Evolutionary conservation across 1,139 yeast genomes (phyloP).

Genomic region (Saccharomyces pastorianus): DNA sequence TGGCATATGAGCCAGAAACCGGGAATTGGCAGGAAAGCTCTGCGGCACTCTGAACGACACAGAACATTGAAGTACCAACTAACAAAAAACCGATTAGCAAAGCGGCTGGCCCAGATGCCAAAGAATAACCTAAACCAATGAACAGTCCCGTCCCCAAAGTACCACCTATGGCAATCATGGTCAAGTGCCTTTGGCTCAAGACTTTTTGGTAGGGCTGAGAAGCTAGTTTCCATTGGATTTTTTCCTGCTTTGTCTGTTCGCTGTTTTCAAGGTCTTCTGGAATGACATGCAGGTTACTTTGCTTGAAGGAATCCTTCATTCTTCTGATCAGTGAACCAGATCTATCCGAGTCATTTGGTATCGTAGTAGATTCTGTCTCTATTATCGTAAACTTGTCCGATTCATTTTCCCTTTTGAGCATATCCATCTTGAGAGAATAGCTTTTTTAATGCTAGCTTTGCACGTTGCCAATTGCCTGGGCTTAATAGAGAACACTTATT

Average conservation of each 20-base stretch:
- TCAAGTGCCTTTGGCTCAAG: slow-evolving; percentile 57
- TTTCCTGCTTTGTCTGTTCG: slow-evolving; percentile 57
- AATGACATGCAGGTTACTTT: neutral
- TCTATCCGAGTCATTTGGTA: too few relatives aligned
- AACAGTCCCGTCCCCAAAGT: slow-evolving; percentile 59
- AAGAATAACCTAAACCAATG: slow-evolving; percentile 56
- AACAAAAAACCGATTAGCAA: slow-evolving; percentile 49
- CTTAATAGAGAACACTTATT: too few relatives aligned
- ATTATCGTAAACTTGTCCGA: too few relatives aligned
- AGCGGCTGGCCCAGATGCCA: slow-evolving; percentile 56
- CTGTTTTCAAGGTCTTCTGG: slow-evolving; percentile 35
- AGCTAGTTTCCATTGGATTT: slow-evolving; percentile 57
- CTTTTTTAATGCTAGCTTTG: too few relatives aligned
- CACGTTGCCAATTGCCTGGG: too few relatives aligned
- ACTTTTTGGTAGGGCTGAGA: slow-evolving; percentile 60
- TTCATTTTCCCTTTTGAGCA: too few relatives aligned
- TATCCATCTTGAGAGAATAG: too few relatives aligned
- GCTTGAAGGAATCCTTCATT: neutral
- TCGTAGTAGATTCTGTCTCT: too few relatives aligned
- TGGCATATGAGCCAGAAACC: slow-evolving; percentile 64
- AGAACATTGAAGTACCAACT: slow-evolving; percentile 50
- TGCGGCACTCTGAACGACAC: slow-evolving; percentile 62
- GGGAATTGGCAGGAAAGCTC: slow-evolving; percentile 64
- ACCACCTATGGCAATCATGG: slow-evolving; percentile 64
- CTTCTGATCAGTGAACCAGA: neutral